phyloP scores from a whole-genome alignment of 2,329 filamentous ascomycete species.

The Apiospora sp. region DNA sequence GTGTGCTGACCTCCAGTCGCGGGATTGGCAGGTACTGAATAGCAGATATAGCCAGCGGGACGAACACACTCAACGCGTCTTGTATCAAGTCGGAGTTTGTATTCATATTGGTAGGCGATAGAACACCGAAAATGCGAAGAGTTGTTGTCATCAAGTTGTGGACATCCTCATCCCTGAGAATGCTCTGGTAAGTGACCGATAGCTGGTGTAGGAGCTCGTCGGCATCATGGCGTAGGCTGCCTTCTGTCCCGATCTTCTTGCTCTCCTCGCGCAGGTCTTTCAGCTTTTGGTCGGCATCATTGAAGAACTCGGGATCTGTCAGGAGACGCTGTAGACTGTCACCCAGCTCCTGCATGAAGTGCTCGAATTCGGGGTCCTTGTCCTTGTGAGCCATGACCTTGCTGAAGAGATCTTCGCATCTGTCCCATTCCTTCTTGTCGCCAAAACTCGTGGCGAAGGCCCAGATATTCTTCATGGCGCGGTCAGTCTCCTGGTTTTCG shows the following conservation, averaged over 20 bases:
- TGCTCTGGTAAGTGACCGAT: constrained; percentile 71
- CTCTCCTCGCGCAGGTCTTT: constrained; percentile 60
- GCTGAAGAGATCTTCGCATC: constrained; percentile 72
- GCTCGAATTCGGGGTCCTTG: constrained; percentile 83
- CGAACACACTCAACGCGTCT: constrained; percentile 81
- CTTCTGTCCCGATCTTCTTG: constrained; percentile 71
- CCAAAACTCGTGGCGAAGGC: constrained; percentile 81
- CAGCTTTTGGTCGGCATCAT: constrained; percentile 69
- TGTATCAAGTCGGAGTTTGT: constrained; percentile 76
- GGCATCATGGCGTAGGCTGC: constrained; percentile 75
- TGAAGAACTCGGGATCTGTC: constrained; percentile 86
- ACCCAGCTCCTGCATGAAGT: constrained; percentile 76
- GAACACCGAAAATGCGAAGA: constrained; percentile 70
- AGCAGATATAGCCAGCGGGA: constrained; percentile 77
- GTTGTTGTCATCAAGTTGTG: constrained; percentile 73
- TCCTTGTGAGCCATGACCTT: constrained; percentile 76
- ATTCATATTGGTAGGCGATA: constrained; percentile 71
- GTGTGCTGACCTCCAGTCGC: constrained; percentile 84
- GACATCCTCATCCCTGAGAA: constrained; percentile 76
- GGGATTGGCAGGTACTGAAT: constrained; percentile 92
- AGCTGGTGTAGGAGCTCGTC: constrained; percentile 75
- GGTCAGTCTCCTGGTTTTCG: constrained; percentile 77
- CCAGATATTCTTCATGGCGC: constrained; percentile 83
- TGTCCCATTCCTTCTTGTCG: constrained; percentile 76
- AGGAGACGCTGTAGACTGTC: constrained; percentile 81